phyloP scores from a whole-genome alignment of 352 stramenopile genomes.

The Phytophthora syringae region DNA sequence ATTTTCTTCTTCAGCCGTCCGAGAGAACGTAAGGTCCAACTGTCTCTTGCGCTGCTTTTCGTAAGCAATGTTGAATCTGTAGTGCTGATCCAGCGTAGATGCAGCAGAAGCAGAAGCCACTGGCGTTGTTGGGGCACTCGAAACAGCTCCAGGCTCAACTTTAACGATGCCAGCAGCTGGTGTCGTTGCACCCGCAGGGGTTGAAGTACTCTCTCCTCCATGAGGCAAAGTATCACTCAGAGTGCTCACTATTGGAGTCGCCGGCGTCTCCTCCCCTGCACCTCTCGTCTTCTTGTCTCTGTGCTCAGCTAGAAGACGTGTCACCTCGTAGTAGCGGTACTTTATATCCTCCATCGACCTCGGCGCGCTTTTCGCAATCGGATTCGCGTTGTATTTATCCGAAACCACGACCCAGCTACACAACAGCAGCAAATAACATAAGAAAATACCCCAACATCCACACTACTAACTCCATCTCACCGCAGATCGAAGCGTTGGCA shows the following conservation, averaged over 20 bases:
- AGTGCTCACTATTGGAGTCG: conserved; percentile 3
- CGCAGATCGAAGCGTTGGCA: conserved; percentile 65
- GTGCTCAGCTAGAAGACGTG: conserved; percentile 50
- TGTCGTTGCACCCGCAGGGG: conserved; percentile 6
- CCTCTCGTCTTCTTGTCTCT: conserved; percentile 33
- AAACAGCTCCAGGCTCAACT: conserved; percentile 1
- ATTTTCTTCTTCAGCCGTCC: conserved; percentile 69
- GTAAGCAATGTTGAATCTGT: conserved; percentile 68
- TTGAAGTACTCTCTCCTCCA: neutral
- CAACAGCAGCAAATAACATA: conserved; percentile 8
- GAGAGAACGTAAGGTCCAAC: conserved; percentile 67
- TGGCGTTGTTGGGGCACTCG: conserved; percentile 18
- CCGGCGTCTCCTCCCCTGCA: conserved; percentile 14
- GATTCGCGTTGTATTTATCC: conserved; percentile 62
- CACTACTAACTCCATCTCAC: conserved; percentile 1
- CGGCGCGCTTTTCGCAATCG: conserved; percentile 38
- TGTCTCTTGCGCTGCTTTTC: conserved; percentile 79
- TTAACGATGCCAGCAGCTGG: conserved; percentile 6
- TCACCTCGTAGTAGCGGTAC: conserved; percentile 74
- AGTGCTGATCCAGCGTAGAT: conserved; percentile 37
- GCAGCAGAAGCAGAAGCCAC: conserved; percentile 7
- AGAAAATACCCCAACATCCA: neutral
- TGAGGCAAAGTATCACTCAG: conserved; percentile 5
- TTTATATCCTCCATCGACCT: conserved; percentile 75
- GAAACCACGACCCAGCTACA: conserved; percentile 65